phyloP scores from a whole-genome alignment of 768 basidiomycete species.

The Phlebiopsis gigantea region DNA sequence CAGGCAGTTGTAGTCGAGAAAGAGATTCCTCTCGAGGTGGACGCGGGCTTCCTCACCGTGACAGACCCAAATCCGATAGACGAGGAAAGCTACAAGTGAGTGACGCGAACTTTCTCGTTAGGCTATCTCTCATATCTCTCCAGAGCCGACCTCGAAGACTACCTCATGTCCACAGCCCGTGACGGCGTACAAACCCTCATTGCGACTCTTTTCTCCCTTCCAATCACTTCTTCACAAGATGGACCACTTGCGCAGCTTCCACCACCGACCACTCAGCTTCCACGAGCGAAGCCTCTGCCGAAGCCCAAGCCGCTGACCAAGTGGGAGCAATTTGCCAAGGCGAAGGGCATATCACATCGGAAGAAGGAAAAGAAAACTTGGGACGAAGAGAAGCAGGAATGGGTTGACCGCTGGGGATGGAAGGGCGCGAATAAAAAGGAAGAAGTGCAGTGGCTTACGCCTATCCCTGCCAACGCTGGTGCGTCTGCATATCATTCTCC shows the following conservation, averaged over 20 bases:
- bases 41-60: conserved; percentile 77
- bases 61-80: conserved; percentile 89
- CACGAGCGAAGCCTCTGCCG: conserved; percentile 88
- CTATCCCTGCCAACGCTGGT: conserved; percentile 87
- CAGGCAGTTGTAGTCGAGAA: conserved; percentile 69
- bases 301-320: conserved; percentile 92
- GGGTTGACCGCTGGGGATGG: conserved; percentile 88
- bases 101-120: conserved; percentile 1
- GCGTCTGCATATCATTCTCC: conserved; percentile 23
- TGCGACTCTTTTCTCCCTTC: conserved; percentile 75
- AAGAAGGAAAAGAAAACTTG: conserved; percentile 76
- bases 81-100: conserved; percentile 76
- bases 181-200: conserved; percentile 82
- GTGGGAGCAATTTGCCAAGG: conserved; percentile 93
- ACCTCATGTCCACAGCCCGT: conserved; percentile 72
- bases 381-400: conserved; percentile 94
- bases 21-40: conserved; percentile 73
- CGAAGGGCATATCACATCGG: conserved; percentile 87
- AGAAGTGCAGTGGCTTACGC: conserved; percentile 88
- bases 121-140: background rate
- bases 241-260: conserved; percentile 86
- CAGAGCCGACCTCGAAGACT: conserved; percentile 76
- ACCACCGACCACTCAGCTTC: conserved; percentile 67
- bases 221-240: conserved; percentile 66
- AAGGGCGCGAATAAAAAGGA: conserved; percentile 83